Evolutionary conservation across 257 asterid species (phyloP), one percentile per base, ranked within the genome.

Genomic region (Salvia splendens): DNA sequence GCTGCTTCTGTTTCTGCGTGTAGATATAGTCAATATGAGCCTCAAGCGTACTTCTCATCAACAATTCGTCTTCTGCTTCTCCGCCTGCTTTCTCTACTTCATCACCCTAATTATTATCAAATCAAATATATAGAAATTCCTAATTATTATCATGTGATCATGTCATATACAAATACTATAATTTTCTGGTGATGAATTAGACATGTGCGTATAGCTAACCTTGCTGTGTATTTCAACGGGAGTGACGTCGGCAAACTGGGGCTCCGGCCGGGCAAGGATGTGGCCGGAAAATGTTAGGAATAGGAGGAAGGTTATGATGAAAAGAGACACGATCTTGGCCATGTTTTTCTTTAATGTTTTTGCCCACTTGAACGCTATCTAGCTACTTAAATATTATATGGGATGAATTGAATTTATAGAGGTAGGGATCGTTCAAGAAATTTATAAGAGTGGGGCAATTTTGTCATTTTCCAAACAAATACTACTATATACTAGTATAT

Each of bases 1-100:
- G 30, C 30, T 24, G 30, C 30, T 24, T 24, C 30, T 24, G 30
- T 0, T 24, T 24, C 30, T 24, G 30, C 30, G 30, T 89, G 76
- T 89, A 89, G 46, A 89, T 89, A 63, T 89, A 89, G 69, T 86
- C 96, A n/a, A 85, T 61, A n/a, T 82, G 88, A 57, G 96, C 96
- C 57, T 82, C 85, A 6, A 89, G 83, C 0, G 86, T 85, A 80
- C 82, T 86, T 78, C 95, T 85, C 90, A 77, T 83, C 88, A 85
- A 54, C 77, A 95, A 89, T 55, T 87, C 94, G 4, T 90, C 95
- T 71, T 85, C 88, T 36, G 68, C 86, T 2, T 64, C 73, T 12
- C 89, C 91, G 30, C 30, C 30, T 24, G 30, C 30, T 24, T 24
- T 24, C 60, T 7, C 58, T 9, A 47, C 73, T 17, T 63, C 76